phyloP scores from a whole-genome alignment of 805 yeast genomes.

The Scheffersomyces stipitis region DNA sequence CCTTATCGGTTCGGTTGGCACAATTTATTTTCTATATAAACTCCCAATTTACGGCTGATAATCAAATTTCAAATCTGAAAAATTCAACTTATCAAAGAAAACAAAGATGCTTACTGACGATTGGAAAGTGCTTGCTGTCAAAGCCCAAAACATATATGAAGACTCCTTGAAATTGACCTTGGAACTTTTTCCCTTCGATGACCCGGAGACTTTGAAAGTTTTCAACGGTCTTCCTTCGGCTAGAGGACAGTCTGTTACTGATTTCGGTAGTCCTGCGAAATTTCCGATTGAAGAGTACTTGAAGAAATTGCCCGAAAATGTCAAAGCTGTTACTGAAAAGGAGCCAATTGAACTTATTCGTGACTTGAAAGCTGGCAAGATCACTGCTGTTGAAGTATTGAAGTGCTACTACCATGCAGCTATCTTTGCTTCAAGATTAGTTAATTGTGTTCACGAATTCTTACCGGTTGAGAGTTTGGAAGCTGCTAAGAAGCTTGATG shows the following conservation, averaged over 20 bases:
- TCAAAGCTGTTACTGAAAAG: conserved; percentile 14
- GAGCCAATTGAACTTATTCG: conserved; percentile 16
- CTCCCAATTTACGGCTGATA: too few species aligned
- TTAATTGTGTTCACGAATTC: conserved; percentile 17
- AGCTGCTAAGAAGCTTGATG: conserved; percentile 17
- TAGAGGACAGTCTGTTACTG: conserved; percentile 13
- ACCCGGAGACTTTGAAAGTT: conserved; percentile 6
- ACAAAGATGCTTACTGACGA: conserved; percentile 13
- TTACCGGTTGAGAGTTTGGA: conserved; percentile 15
- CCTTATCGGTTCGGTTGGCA: too few species aligned
- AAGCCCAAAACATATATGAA: conserved; percentile 12
- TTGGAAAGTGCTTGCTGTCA: conserved; percentile 15
- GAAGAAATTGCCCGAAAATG: conserved; percentile 11
- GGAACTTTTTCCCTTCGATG: conserved; percentile 18
- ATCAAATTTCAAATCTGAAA: too few species aligned
- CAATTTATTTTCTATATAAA: too few species aligned
- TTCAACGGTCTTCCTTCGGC: conserved; percentile 17
- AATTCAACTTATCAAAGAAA: neutral
- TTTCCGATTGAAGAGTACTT: conserved; percentile 15
- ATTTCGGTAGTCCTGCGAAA: conserved; percentile 20
- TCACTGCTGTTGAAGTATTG: conserved; percentile 15
- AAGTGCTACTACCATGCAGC: conserved; percentile 19
- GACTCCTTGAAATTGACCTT: conserved; percentile 15
- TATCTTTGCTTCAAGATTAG: conserved; percentile 14
- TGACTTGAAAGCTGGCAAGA: conserved; percentile 9